Conservation (phyloP, 352 stramenopile genomes). For the Globisporangium viniferum region DNA sequence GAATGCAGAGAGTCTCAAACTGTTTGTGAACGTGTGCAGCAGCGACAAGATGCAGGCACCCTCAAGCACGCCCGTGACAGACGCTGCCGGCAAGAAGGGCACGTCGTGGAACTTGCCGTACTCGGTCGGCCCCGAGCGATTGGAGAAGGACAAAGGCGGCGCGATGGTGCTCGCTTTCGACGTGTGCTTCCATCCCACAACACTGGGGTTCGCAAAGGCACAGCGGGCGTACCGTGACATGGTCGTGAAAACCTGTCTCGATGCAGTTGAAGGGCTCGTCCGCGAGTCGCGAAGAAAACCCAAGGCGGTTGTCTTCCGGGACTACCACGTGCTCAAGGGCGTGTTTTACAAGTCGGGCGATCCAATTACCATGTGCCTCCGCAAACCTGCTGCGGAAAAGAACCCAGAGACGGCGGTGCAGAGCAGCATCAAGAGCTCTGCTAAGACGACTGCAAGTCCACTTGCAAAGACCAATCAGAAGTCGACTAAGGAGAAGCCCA, state of each 20-base stretch:
- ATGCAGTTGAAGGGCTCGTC: constrained; percentile 69
- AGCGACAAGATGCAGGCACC: constrained; percentile 82
- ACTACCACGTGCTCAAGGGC: constrained; percentile 84
- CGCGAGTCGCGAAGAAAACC: constrained; percentile 34
- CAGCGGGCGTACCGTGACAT: constrained; percentile 80
- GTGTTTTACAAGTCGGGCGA: constrained; percentile 84
- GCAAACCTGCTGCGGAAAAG: constrained; percentile 23
- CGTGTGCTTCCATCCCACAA: constrained; percentile 90
- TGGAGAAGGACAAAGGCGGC: constrained; percentile 87
- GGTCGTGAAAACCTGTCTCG: constrained; percentile 84
- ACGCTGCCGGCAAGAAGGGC: constrained; percentile 24
- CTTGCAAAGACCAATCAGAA: background rate
- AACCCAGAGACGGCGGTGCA: background rate
- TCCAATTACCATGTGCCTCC: constrained; percentile 72
- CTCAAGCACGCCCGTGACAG: constrained; percentile 42
- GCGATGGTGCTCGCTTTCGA: constrained; percentile 81
- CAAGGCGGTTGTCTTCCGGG: constrained; percentile 24
- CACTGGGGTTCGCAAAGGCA: constrained; percentile 58
- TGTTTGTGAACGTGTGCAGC: constrained; percentile 94
- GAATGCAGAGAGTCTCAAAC: background rate
- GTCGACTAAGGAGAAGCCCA: constrained; percentile 5
- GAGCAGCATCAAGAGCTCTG: background rate
- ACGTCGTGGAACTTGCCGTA: constrained; percentile 90
- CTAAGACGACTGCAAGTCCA: background rate
- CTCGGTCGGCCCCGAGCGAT: constrained; percentile 84